Base-by-base conservation (phyloP, 129 eudicot genomes). In the Chrysanthemum seticuspe region DNA sequence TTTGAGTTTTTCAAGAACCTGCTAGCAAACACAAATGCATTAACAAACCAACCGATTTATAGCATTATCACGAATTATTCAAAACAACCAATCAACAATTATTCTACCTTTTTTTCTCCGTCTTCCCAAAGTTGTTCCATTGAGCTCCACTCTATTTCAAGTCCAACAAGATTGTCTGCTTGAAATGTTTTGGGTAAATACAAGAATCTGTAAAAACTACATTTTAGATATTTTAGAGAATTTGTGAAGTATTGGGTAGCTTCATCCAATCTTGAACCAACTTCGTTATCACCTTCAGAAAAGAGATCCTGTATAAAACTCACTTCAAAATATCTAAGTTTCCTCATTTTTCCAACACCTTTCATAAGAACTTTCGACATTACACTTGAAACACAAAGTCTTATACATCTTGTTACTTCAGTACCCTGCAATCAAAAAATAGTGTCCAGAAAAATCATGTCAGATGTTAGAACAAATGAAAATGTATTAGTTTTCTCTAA, bases 1-100 rank as follows among this genome's bases (percentile, higher is more conserved):
- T 21, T 45, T 67, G 31, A 81, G 71, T 54, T 72, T 65, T 11
- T 76, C n/a, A 10, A 79, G 56, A 49, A 40, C 56, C 83, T 73
- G 47, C 16, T 16, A 40, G 27, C 13, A 48, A 15, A 40, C 16
- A 27, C 67, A 55, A 45, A 40, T 21, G 40, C 10, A 27, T 13
- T 45, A 25, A 47, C 44, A 15, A 45, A 31, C 12, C n/a, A 29
- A 9, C 1, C 34, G 64, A 23, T 13, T 6, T 54, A 29, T n/a
- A 31, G 5, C 6, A 19, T 70, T 40, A 70, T 15, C n/a, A 70
- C 50, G 74, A 11, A 31, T 47, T 14, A 67, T 48, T 52, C 19
- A 3, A 70, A 70, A 54, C 6, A 70, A 34, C 13, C 29, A 1
- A 11, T 49, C 29, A 13, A 27, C 34, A 63, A 63, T 57, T 73